Evolutionary conservation across 208 protist species (phyloP).

Genomic region (Acanthamoeba lugdunensis): DNA sequence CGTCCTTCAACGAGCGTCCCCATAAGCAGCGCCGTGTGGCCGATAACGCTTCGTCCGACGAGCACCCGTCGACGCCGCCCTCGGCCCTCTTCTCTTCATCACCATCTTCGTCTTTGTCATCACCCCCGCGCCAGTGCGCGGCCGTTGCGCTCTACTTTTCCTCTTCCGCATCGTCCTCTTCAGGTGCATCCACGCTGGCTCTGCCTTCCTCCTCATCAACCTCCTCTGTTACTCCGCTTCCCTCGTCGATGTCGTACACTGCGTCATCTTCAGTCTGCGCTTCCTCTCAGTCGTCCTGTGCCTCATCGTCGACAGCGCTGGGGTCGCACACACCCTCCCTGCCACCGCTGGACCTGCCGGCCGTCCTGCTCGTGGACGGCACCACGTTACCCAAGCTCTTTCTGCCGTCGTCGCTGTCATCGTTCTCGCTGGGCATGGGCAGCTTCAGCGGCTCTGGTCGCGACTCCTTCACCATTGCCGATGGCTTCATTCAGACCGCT

Average conservation of each 20-base stretch:
- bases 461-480: background rate
- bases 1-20: background rate
- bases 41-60: background rate
- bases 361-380: background rate
- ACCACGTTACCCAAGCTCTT: background rate
- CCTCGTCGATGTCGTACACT: background rate
- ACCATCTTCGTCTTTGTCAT: background rate
- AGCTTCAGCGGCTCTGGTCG: constrained; percentile 4
- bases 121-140: background rate
- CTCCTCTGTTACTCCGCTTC: background rate
- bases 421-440: constrained; percentile 19
- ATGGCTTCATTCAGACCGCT: background rate
- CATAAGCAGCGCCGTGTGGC: background rate
- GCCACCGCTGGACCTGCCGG: constrained; percentile 11
- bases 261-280: background rate
- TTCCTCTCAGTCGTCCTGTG: background rate
- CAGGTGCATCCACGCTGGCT: background rate
- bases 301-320: background rate
- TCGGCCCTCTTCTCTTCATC: background rate
- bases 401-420: background rate
- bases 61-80: background rate
- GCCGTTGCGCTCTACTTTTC: background rate
- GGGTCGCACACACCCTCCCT: background rate
- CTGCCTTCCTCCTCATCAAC: background rate
- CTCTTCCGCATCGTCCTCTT: background rate